Conservation (phyloP, 768 basidiomycete species). For the Tulasnella sp. region DNA sequence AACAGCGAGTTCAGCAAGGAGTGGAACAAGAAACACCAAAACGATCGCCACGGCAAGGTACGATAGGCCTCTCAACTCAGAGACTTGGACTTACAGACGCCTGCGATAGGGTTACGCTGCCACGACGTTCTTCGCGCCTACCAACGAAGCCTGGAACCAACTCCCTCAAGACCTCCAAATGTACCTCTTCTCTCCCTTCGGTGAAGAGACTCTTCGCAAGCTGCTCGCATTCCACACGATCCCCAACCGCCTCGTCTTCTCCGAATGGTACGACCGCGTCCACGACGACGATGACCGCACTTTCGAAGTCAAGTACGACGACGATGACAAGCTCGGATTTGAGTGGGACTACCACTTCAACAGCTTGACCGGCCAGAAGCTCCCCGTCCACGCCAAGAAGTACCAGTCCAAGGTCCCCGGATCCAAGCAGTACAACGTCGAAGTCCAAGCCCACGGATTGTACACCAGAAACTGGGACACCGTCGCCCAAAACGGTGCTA, state of each 20-base stretch:
- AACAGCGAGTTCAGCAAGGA: conserved; percentile 1
- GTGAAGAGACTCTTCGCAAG: conserved; percentile 22
- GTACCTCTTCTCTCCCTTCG: conserved; percentile 29
- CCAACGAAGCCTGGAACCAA: conserved; percentile 25
- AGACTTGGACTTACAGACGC: neutral
- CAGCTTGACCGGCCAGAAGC: conserved; percentile 7
- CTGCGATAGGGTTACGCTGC: neutral
- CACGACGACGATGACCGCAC: neutral
- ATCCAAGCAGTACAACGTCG: conserved; percentile 9
- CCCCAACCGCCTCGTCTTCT: conserved; percentile 7
- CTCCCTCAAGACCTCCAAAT: conserved; percentile 25
- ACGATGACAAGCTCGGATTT: neutral
- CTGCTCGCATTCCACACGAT: conserved; percentile 25
- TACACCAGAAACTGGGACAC: neutral
- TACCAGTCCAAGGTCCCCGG: conserved; percentile 5
- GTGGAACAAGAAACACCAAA: conserved; percentile 3
- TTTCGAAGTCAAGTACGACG: neutral
- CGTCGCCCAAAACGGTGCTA: conserved; percentile 7
- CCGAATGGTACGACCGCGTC: conserved; percentile 8
- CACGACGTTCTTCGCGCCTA: conserved; percentile 23
- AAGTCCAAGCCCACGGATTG: conserved; percentile 6
- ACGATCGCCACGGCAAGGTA: conserved; percentile 3
- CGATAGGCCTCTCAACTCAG: neutral
- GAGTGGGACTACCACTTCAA: conserved; percentile 12
- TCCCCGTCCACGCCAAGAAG: conserved; percentile 12